Evolutionary conservation across 2,329 filamentous ascomycete species (phyloP), one percentile per base, ranked within the genome.

Genomic region (Clonostachys rhizophaga): DNA sequence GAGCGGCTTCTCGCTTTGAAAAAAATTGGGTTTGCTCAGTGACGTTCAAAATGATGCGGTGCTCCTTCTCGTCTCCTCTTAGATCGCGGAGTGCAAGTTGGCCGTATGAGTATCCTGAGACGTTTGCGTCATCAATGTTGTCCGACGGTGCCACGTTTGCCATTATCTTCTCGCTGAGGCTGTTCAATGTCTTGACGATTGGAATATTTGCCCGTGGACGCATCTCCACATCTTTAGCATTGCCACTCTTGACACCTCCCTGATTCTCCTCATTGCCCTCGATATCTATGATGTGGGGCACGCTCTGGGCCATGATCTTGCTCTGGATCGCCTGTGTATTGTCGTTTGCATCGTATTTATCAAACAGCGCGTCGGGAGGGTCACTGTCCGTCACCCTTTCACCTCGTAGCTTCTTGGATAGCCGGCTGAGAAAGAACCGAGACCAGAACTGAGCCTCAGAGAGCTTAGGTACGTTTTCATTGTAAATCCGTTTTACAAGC

Each of bases 241-340:
- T 97, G 44, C 94, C 94, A 51, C 78, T 70, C 57, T 79, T 85
- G 58, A 86, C 81, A 46, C 91, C 89, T 55, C 91, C 95, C 64
- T 95, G 85, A 58, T 99, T 92, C 64, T 94, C 89, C 67, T 97
- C 94, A 60, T 99, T 99, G 33, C 87, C 94, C 61, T 92, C 89
- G 24, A 99, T 68, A 62, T 99, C 88, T 55, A 99, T 91, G 53
- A 95, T 91, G 57, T 91, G 84, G 1, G 94, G 91, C 17, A 99
- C 83, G 47, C 86, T 79, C 34, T 84, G 72, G 5, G 84, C 71
- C 53, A 79, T 70, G 43, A 81, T 72, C 53, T 74, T 76, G 58
- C 71, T 77, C 11, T 75, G 68, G 42, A 78, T 71, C 35, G 68
- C 67, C 17, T 71, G 64, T 34, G 76, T 75, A 54, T 90, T 87